Conservation (phyloP, 208 protist species). For the Leishmania major region DNA sequence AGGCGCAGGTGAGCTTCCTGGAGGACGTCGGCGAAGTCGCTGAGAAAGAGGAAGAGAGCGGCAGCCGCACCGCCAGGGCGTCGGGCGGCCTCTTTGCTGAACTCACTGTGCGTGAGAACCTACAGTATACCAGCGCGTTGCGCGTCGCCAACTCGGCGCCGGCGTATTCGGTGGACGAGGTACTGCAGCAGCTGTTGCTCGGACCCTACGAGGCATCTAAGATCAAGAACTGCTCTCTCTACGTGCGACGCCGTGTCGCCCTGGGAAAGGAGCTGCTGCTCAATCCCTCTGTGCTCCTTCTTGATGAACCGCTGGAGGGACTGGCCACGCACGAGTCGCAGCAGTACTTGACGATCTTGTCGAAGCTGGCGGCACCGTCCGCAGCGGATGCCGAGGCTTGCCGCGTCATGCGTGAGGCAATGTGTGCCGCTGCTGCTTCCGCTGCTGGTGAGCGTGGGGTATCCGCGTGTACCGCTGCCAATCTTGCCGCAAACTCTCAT, state of each 20-base stretch:
- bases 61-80: neutral
- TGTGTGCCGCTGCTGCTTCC: conserved; percentile 9
- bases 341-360: conserved; percentile 54
- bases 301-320: conserved; percentile 53
- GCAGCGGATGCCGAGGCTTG: conserved; percentile 33
- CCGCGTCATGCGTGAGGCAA: conserved; percentile 23
- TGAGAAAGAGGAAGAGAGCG: conserved; percentile 9
- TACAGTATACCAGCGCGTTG: conserved; percentile 55
- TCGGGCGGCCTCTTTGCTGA: conserved; percentile 31
- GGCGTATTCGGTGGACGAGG: conserved; percentile 44
- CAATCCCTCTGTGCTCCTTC: conserved; percentile 55
- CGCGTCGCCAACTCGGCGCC: conserved; percentile 39
- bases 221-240: conserved; percentile 47
- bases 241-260: conserved; percentile 53
- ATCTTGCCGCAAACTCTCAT: neutral
- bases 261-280: conserved; percentile 63
- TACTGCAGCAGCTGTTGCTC: conserved; percentile 49
- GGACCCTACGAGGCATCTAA: conserved; percentile 22
- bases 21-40: conserved; percentile 5
- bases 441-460: neutral
- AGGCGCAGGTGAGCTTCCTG: conserved; percentile 34
- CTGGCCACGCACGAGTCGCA: conserved; percentile 67
- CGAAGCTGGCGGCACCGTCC: conserved; percentile 40
- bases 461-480: neutral
- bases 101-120: conserved; percentile 60